Base-by-base conservation (phyloP, 2,329 filamentous ascomycete genomes). In the Penicillium sp. region DNA sequence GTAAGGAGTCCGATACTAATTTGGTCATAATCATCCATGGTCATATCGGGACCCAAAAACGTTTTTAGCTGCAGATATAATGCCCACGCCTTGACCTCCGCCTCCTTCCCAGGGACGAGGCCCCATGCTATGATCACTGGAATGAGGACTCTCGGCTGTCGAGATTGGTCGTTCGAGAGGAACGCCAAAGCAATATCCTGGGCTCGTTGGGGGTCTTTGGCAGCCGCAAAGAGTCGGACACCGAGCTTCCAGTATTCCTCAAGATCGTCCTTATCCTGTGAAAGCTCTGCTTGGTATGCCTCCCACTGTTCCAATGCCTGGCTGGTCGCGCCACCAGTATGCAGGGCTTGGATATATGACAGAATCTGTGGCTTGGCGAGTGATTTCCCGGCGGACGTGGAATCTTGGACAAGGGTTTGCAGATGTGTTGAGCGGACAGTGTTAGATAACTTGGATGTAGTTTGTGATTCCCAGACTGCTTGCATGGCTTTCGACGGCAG, bases 1-100 rank as follows among this genome's bases (percentile, higher is more conserved):
- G 86, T 80, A 26, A 96, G 76, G 67, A 96, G 90, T 45, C 84
- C 84, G 21, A 88, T 82, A 47, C 89, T 86, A 35, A 93, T 82
- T 58, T 83, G 79, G 70, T 96, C 91, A 65, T 93, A 96, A 68
- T 96, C 89, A 19, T 85, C 77, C 67, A 93, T 86, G 3, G 79
- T 83, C 76, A 92, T 88, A 1, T 80, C 73, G 24, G 79, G 69
- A 1, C 83, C 85, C 2, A 91, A 78, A 6, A 83, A 79, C 26
- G 80, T 76, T 58, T 86, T 86, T 63, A 96, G 79, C 51, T 81
- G 80, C 37, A 85, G 75, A 71, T 93, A 95, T 1, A 84, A 72
- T 24, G 80, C 75, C 85, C 89, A 93, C 0, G 90, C 90, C 60
- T 80, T 80, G 19, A 82, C 74, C 27, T 79, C 79, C 77, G 82